Evolutionary conservation across 225 moss, liverwort and hornwort genomes (phyloP), one percentile per base, ranked within the genome.

Genomic region (Anthoceros angustus): DNA sequence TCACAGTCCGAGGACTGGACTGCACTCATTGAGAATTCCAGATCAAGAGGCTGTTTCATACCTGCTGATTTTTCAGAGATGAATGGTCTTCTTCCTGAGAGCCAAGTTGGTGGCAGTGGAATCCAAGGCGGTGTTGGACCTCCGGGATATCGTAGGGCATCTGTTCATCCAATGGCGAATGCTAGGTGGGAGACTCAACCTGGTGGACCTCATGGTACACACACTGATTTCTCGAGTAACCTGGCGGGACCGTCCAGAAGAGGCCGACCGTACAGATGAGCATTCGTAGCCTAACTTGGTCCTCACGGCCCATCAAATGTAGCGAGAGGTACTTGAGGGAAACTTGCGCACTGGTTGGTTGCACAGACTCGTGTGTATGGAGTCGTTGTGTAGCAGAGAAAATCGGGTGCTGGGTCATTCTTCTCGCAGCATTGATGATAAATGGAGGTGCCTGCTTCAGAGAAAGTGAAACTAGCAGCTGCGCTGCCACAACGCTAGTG

Each of bases 1-100:
- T 73, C 77, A 2, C 98, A 92, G 69, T 99, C 98, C 39, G 92
- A 99, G 73, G 98, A 92, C 70, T 99, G 98, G 98, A 84, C 89
- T 24, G 92, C 98, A 10, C 67, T 99, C 25, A 69, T 99, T 67
- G 75, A 80, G n/a, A 92, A 99, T 77, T 85, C 86, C 4, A 86
- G 82, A 77, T 69, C 80, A 1, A 82, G 98, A 62, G 80, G 76
- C 16, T 89, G 82, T 68, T 82, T 92, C 71, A 78, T 99, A 42
- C 78, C 73, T 48, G 87, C 98, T 9, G 70, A 80, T 23, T 81
- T 77, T 9, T 92, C 87, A 65, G 76, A 86, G 74, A 76, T 87
- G 25, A 80, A 80, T 40, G 92, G 98, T 0, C 86, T 99, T 68
- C 89, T 99, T 63, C 86, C 92, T 25, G 91, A 91, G 48, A 73